Evolutionary conservation across 257 asterid genomes (phyloP).

Genomic region (Misopates orontium): DNA sequence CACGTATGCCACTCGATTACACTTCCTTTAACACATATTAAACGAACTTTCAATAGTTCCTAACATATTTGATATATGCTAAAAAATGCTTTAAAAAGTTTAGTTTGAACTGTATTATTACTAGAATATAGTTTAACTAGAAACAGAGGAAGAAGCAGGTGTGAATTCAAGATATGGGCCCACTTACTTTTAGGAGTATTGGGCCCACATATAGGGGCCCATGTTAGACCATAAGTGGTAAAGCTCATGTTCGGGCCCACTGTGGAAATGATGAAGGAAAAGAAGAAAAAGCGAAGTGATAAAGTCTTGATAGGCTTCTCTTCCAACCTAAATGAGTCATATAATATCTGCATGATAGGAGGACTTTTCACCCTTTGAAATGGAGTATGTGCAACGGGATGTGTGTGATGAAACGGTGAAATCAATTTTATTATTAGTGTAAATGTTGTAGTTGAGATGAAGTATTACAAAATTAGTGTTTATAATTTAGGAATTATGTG

Average conservation of each 20-base stretch:
- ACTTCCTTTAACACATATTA: not conserved
- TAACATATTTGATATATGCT: not conserved
- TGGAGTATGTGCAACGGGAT: no score
- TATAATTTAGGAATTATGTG: no score
- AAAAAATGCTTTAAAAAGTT: not conserved
- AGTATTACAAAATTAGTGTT: no score
- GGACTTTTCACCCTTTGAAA: not conserved
- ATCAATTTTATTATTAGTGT: no score
- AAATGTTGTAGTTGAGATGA: no score
- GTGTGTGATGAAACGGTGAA: no score
- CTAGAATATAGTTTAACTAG: not conserved
- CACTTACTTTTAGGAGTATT: not conserved
- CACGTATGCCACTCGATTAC: conserved; percentile 21
- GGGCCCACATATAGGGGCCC: conserved; percentile 28
- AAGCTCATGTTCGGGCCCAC: conserved; percentile 8
- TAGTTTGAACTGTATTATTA: not conserved
- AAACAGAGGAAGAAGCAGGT: conserved; percentile 2
- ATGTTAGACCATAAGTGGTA: conserved; percentile 25
- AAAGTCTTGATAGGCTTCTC: not conserved
- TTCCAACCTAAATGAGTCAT: not conserved
- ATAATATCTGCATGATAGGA: not conserved
- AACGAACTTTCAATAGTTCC: not conserved
- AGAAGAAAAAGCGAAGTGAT: conserved; percentile 6
- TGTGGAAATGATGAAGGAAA: not conserved
- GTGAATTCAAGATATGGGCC: conserved; percentile 13